phyloP scores from a whole-genome alignment of 345 rosid genomes.

The Gossypium mustelinum region DNA sequence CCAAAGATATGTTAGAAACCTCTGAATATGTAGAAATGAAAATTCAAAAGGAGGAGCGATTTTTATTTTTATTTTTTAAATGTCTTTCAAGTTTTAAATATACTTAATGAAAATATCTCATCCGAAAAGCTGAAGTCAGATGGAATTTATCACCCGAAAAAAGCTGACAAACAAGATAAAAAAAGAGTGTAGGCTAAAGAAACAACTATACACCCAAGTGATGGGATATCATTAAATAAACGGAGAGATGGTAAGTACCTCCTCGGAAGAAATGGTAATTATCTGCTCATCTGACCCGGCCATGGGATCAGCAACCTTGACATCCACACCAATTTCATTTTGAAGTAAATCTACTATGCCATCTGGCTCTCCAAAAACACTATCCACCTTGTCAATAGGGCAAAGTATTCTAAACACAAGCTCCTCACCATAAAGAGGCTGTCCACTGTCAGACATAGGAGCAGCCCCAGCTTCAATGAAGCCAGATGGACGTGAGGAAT shows the following conservation, averaged over 20 bases:
- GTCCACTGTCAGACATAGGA: constrained; percentile 48
- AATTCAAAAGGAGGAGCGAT: constrained; percentile 5
- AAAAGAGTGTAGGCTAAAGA: background rate
- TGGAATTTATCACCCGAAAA: background rate
- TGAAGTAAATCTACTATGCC: constrained; percentile 81
- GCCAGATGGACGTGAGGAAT: constrained; percentile 52
- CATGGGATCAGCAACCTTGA: constrained; percentile 69
- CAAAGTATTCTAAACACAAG: constrained; percentile 89
- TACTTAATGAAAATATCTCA: constrained; percentile 8
- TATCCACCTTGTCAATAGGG: constrained; percentile 71
- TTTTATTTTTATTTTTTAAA: background rate
- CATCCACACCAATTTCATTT: constrained; percentile 88
- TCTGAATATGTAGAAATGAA: background rate
- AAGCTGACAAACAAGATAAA: background rate
- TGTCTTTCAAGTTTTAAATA: background rate
- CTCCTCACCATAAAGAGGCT: constrained; percentile 62
- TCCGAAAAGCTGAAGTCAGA: background rate
- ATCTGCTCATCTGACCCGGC: constrained; percentile 90
- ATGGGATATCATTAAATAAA: background rate
- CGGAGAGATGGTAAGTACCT: constrained; percentile 46
- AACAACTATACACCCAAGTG: background rate
- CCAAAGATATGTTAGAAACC: constrained; percentile 20
- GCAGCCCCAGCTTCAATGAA: constrained; percentile 45
- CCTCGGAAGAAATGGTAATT: constrained; percentile 78
- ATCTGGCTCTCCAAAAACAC: constrained; percentile 65